Evolutionary conservation across 169 alveolate species (phyloP).

Genomic region (Cryptosporidium felis): DNA sequence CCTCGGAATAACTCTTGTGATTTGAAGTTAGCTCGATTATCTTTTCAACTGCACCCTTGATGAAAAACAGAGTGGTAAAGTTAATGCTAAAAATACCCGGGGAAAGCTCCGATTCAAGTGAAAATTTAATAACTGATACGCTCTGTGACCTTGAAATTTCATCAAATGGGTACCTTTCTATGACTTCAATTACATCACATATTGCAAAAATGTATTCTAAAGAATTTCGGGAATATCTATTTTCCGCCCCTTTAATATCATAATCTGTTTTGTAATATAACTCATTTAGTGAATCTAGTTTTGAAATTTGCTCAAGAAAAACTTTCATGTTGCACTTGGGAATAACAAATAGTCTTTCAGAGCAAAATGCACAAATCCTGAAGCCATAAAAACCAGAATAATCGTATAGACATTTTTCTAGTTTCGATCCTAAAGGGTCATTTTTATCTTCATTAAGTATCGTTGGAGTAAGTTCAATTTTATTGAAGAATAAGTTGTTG

Average conservation of each 20-base stretch:
- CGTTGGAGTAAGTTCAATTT: not conserved
- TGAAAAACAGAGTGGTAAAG: not conserved
- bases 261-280: not conserved
- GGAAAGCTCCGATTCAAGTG: not conserved
- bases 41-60: constrained; percentile 58
- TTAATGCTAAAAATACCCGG: not conserved
- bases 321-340: not conserved
- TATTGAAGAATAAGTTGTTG: constrained; percentile 24
- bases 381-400: constrained; percentile 37
- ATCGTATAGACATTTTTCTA: constrained; percentile 20
- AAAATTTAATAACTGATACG: constrained; percentile 10
- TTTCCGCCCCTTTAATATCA: not conserved
- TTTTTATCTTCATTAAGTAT: not conserved
- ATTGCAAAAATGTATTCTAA: constrained; percentile 12
- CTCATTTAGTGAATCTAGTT: not conserved
- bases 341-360: constrained; percentile 38
- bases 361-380: not conserved
- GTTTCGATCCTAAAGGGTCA: constrained; percentile 40
- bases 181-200: constrained; percentile 10
- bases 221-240: not conserved
- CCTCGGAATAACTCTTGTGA: not conserved
- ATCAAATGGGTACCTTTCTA: constrained; percentile 52
- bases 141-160: constrained; percentile 12
- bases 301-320: not conserved
- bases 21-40: not conserved